Evolutionary conservation across 371 early-diverging fungal species (phyloP).

Genomic region (Blakeslea trispora): DNA sequence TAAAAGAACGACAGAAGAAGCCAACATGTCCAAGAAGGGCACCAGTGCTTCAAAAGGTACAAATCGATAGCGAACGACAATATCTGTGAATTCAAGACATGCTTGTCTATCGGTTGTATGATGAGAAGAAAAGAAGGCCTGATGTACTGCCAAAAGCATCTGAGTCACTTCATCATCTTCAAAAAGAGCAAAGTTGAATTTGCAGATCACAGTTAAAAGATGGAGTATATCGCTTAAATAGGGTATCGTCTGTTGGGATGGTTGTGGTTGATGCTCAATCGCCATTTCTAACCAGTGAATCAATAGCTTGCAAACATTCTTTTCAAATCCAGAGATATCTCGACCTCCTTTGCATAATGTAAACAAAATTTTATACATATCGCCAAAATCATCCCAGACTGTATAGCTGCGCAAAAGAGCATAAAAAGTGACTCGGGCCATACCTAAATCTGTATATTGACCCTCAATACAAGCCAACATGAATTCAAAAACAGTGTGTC

Average conservation of each 20-base stretch:
- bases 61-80: conserved; percentile 70
- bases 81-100: conserved; percentile 67
- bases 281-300: conserved; percentile 58
- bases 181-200: conserved; percentile 71
- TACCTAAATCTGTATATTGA: conserved; percentile 65
- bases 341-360: conserved; percentile 71
- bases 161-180: conserved; percentile 61
- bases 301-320: conserved; percentile 61
- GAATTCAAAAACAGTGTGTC: conserved; percentile 62
- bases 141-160: conserved; percentile 55
- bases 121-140: conserved; percentile 49
- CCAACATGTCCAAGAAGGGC: conserved; percentile 60
- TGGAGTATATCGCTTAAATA: conserved; percentile 57
- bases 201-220: conserved; percentile 62
- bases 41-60: conserved; percentile 61
- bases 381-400: conserved; percentile 61
- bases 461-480: conserved; percentile 67
- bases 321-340: conserved; percentile 73
- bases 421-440: conserved; percentile 66
- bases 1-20: conserved; percentile 46
- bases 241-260: conserved; percentile 21
- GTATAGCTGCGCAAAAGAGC: conserved; percentile 53
- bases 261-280: conserved; percentile 15
- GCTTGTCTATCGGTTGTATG: conserved; percentile 50
- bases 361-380: conserved; percentile 57